Evolutionary conservation across 176 grass and related monocot species (phyloP), one percentile per base, ranked within the genome.

Genomic region (Tillandsia leiboldiana): DNA sequence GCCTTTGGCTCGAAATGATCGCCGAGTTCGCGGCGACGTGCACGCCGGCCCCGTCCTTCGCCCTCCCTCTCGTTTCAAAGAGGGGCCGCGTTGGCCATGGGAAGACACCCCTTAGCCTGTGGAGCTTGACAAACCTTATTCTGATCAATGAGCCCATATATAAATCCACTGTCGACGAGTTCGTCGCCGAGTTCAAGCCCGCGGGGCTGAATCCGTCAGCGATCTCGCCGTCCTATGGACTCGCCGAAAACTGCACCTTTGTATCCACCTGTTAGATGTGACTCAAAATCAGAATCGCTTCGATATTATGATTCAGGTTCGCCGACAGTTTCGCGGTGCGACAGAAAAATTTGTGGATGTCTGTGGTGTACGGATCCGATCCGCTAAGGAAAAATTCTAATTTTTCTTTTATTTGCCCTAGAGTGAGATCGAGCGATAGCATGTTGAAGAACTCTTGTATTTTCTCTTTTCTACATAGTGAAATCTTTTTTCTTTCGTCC

Each of bases 171-270:
- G 74, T 84, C 12, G 74, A 72, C 50, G 77, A 90, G 57, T 90
- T 90, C 77, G 65, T 90, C 0, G 9, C 51, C 8, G 78, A 74
- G 75, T 87, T 87, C 58, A 0, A 50, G 0, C 2, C 27, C 2
- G 42, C 74, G 49, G 84, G 81, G 48, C 72, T 91, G 22, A 68
- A 17, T 13, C 15, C 74, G 1, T 11, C 48, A 26, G 81, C 78
- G 20, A 9, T 91, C 51, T 72, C 88, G 1, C 84, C 78, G 11
- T 91, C 88, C 1, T 91, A 87, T 51, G 84, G 81, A 33, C 78
- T 87, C 64, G 84, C 81, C 0, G 84, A 87, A 72, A 87, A 84
- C 81, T 84, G 84, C 81, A 91, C 81, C 7, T 91, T 87, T 51
- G 84, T 91, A 26, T 91, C 84, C 75, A 87, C 88, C 0, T 70